Percentiles rank a stretch among this genome's conserved stretches.
These are phyloP conservation scores for Salix koriyanagi DNA, from an alignment of 345 rosid species.

Conservation along the genomic window DNA sequence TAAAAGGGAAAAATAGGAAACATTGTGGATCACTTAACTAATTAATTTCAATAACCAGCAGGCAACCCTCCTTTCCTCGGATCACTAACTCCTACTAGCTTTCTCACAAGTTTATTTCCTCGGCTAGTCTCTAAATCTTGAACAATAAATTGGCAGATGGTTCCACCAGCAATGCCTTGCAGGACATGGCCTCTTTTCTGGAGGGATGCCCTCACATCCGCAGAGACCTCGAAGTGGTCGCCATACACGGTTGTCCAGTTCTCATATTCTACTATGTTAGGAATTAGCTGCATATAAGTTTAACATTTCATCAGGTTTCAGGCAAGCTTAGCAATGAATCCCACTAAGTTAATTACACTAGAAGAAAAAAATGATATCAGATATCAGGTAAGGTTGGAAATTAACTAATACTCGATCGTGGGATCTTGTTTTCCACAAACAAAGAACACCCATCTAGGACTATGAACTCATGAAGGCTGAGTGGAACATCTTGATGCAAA, in stretches of 20 bases:
- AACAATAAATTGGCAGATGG: conserved; percentile 48
- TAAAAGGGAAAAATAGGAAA: too few relatives aligned
- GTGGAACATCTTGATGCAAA: too few relatives aligned
- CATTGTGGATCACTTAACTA: too few relatives aligned
- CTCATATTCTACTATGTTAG: conserved; percentile 43
- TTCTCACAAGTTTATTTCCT: conserved; percentile 9
- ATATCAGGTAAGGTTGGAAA: too few relatives aligned
- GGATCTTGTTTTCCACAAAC: too few relatives aligned
- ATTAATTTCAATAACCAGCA: conserved; percentile 46
- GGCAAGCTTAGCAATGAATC: too few relatives aligned
- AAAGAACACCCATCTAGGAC: too few relatives aligned
- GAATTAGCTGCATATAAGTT: conserved; percentile 35
- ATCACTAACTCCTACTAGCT: conserved; percentile 55
- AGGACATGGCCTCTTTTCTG: conserved; percentile 49
- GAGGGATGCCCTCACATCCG: conserved; percentile 33
- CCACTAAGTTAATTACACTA: too few relatives aligned
- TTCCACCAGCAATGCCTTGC: conserved; percentile 33
- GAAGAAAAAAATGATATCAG: too few relatives aligned
- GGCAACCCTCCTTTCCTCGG: conserved; percentile 71
- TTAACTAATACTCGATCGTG: too few relatives aligned
- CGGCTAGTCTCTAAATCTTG: conserved; percentile 15
- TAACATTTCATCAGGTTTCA: too few relatives aligned
- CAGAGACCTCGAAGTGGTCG: conserved; percentile 51
- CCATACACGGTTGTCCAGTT: conserved; percentile 48
- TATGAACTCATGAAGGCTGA: too few relatives aligned